A percentile compares a stretch with the other conserved stretches of the same genome.
phyloP scores from a whole-genome alignment of 2,329 filamentous ascomycete genomes.

The Periconia sp. region DNA sequence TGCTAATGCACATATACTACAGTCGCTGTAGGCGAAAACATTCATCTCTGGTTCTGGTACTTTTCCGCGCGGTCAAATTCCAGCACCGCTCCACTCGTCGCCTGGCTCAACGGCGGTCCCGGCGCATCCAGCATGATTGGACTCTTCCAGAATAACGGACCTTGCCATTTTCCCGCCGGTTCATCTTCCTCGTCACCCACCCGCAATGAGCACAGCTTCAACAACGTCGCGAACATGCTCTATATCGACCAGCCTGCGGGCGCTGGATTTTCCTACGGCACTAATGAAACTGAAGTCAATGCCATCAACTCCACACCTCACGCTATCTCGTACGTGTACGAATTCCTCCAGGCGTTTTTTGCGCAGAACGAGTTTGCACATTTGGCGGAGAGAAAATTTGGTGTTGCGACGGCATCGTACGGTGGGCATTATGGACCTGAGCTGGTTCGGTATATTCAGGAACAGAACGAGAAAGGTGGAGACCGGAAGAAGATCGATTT shows the following conservation, averaged over 20 bases:
- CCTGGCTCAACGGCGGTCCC: conserved; percentile 1
- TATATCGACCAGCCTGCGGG: conserved; percentile 1
- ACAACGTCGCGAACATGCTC: conserved; percentile 1
- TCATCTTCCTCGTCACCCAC: neutral
- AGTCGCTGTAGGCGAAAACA: neutral
- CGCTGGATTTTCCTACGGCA: conserved; percentile 1
- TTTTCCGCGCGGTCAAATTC: neutral
- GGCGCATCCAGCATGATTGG: neutral
- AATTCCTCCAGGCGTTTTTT: neutral
- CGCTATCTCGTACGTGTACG: neutral
- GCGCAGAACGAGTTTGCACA: neutral
- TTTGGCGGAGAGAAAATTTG: neutral
- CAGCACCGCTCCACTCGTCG: neutral
- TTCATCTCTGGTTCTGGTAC: conserved; percentile 1
- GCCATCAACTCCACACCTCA: neutral
- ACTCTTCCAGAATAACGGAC: neutral
- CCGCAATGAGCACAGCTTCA: neutral
- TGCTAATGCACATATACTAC: neutral
- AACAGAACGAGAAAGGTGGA: conserved; percentile 3
- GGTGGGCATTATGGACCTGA: conserved; percentile 8
- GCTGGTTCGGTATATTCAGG: conserved; percentile 9
- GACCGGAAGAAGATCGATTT: neutral
- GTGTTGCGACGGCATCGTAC: neutral
- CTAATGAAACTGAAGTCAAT: neutral
- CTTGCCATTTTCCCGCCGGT: neutral